phyloP scores from a whole-genome alignment of 2,329 filamentous ascomycete species.

The Colletotrichum noveboracense region DNA sequence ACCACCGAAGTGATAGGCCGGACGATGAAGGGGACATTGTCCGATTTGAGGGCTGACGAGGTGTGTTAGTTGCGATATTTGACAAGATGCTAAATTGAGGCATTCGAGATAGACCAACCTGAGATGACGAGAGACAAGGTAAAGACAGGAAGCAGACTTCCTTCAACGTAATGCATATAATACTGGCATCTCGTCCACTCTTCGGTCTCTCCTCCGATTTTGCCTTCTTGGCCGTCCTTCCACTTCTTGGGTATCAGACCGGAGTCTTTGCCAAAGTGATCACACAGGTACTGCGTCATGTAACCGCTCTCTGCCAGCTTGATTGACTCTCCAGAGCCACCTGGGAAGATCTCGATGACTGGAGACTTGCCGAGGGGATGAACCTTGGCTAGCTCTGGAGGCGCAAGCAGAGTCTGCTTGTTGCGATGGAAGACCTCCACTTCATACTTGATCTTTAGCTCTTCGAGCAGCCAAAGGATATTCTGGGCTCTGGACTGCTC shows the following conservation, averaged over 20 bases:
- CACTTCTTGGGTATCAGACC: slow-evolving; percentile 58
- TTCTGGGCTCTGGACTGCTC: slow-evolving; percentile 82
- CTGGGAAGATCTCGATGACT: slow-evolving; percentile 67
- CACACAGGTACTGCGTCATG: slow-evolving; percentile 82
- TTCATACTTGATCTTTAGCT: slow-evolving; percentile 80
- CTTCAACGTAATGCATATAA: slow-evolving; percentile 85
- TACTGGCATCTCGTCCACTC: slow-evolving; percentile 67
- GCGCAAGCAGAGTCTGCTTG: slow-evolving; percentile 68
- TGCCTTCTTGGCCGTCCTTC: slow-evolving; percentile 62
- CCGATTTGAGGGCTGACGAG: slow-evolving; percentile 45
- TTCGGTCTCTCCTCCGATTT: slow-evolving; percentile 65
- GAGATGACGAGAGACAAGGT: slow-evolving; percentile 67
- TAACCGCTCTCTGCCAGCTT: slow-evolving; percentile 83
- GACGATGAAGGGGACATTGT: slow-evolving; percentile 56
- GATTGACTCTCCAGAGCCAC: slow-evolving; percentile 46
- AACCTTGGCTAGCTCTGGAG: slow-evolving; percentile 75
- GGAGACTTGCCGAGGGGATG: slow-evolving; percentile 91
- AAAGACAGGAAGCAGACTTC: slow-evolving; percentile 77
- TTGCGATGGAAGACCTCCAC: slow-evolving; percentile 79
- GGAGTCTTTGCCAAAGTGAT: slow-evolving; percentile 57
- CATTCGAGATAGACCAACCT: slow-evolving; percentile 37
- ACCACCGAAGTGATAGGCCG: slow-evolving; percentile 55
- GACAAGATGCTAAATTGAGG: neutral
- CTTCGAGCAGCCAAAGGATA: slow-evolving; percentile 85
- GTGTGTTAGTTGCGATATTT: neutral